phyloP scores from a whole-genome alignment of 2,329 filamentous ascomycete genomes.

The Cladophialophora exuberans region DNA sequence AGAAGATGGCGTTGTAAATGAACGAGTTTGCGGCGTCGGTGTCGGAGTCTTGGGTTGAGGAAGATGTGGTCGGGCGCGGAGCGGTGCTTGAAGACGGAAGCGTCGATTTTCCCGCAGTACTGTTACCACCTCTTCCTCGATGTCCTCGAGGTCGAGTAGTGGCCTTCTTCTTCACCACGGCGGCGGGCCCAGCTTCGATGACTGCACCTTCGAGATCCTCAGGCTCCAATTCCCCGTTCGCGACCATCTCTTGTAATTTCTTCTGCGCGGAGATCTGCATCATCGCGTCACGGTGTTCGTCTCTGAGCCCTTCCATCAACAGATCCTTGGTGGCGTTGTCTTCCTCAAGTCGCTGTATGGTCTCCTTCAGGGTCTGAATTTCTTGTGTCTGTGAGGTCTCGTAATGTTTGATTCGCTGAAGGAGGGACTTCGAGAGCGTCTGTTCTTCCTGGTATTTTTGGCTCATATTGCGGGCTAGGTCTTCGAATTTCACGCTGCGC shows the following conservation, averaged over 20 bases:
- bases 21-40: background rate
- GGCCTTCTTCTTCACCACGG: conserved; percentile 21
- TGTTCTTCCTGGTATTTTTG: conserved; percentile 86
- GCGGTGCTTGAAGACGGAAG: background rate
- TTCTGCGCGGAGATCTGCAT: conserved; percentile 32
- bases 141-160: too few relatives aligned
- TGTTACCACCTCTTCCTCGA: too few relatives aligned
- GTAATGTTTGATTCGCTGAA: conserved; percentile 74
- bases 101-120: background rate
- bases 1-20: conserved; percentile 20
- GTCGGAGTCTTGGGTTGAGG: background rate
- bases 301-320: conserved; percentile 31
- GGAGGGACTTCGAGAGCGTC: conserved; percentile 75
- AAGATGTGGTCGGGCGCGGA: background rate
- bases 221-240: conserved; percentile 76
- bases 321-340: conserved; percentile 32
- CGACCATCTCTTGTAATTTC: conserved; percentile 34
- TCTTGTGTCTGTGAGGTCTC: conserved; percentile 60
- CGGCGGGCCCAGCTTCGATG: conserved; percentile 28
- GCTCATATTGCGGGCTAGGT: conserved; percentile 74
- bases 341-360: conserved; percentile 34
- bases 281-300: conserved; percentile 32
- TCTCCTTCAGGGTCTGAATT: conserved; percentile 59
- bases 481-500: conserved; percentile 71
- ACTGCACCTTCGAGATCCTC: conserved; percentile 62